Percentiles rank a stretch among this genome's conserved stretches.
phyloP scores from a whole-genome alignment of 2,329 filamentous ascomycete species.

The Aspergillus uvarum region DNA sequence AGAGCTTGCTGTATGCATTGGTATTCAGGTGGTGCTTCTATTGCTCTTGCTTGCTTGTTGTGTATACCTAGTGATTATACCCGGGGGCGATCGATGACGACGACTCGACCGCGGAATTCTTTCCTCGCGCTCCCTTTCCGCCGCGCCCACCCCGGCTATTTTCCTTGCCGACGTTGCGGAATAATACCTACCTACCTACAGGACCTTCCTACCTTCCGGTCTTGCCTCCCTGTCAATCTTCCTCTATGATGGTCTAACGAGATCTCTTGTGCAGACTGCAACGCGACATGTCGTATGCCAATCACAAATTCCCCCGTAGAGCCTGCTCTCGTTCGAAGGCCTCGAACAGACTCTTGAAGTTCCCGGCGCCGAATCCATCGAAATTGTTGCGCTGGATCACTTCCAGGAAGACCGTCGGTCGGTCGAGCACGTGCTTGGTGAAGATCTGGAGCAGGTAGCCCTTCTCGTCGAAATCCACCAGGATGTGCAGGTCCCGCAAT shows the following conservation, averaged over 20 bases:
- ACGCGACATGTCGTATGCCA: slow-evolving; percentile 11
- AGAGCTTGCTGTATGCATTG: too few relatives aligned
- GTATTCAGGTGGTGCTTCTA: too few relatives aligned
- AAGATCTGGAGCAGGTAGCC: slow-evolving; percentile 76
- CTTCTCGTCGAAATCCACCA: slow-evolving; percentile 89
- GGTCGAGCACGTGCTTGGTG: slow-evolving; percentile 81
- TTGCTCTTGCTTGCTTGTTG: too few relatives aligned
- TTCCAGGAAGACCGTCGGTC: slow-evolving; percentile 92
- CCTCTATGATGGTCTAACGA: neutral
- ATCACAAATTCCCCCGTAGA: slow-evolving; percentile 71
- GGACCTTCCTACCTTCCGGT: too few relatives aligned
- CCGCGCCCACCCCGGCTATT: neutral
- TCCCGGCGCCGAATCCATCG: slow-evolving; percentile 85
- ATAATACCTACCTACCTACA: neutral
- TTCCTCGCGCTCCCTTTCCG: slow-evolving; percentile 4
- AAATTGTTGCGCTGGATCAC: slow-evolving; percentile 89
- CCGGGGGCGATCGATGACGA: too few relatives aligned
- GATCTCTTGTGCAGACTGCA: neutral
- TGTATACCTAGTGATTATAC: too few relatives aligned
- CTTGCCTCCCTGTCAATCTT: neutral
- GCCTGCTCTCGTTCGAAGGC: slow-evolving; percentile 89
- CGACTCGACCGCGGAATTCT: slow-evolving; percentile 3
- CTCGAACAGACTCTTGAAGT: slow-evolving; percentile 91
- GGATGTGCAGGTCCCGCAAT: slow-evolving; percentile 72
- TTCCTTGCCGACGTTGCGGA: neutral